These are phyloP conservation scores for Russula vinacea DNA, from an alignment of 768 basidiomycete species.

Conservation along the genomic window DNA sequence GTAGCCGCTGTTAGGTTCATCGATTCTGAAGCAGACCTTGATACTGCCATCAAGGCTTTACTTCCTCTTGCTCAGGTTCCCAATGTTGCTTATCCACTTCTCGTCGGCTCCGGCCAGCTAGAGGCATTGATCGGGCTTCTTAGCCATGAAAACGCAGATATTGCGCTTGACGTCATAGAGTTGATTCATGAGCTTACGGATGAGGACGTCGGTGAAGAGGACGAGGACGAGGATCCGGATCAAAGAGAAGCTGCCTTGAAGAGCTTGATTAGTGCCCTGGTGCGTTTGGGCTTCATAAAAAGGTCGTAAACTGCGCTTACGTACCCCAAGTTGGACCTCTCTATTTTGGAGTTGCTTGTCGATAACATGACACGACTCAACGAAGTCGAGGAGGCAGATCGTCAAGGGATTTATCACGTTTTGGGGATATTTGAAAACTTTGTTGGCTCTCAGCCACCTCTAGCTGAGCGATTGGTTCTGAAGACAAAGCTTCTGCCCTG, in stretches of 20 bases:
- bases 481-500: constrained; percentile 76
- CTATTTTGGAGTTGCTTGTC: constrained; percentile 83
- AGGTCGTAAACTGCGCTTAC: constrained; percentile 12
- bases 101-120: constrained; percentile 73
- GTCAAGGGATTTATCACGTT: constrained; percentile 89
- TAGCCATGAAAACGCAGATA: constrained; percentile 95
- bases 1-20: constrained; percentile 70
- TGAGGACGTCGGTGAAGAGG: constrained; percentile 86
- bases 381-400: constrained; percentile 86
- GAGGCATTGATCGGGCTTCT: constrained; percentile 76
- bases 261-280: constrained; percentile 70
- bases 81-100: constrained; percentile 80
- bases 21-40: constrained; percentile 95
- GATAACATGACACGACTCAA: constrained; percentile 87
- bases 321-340: constrained; percentile 64
- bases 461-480: constrained; percentile 65
- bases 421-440: constrained; percentile 94
- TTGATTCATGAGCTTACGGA: constrained; percentile 93
- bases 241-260: constrained; percentile 68
- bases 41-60: constrained; percentile 78
- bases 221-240: constrained; percentile 57
- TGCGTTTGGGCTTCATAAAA: constrained; percentile 41
- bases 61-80: constrained; percentile 88
- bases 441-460: constrained; percentile 75
- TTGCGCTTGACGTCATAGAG: constrained; percentile 93